These are phyloP conservation scores for Gaertneriomyces sp. DNA, from an alignment of 192 early-diverging fungal species.

Conservation along the genomic window DNA sequence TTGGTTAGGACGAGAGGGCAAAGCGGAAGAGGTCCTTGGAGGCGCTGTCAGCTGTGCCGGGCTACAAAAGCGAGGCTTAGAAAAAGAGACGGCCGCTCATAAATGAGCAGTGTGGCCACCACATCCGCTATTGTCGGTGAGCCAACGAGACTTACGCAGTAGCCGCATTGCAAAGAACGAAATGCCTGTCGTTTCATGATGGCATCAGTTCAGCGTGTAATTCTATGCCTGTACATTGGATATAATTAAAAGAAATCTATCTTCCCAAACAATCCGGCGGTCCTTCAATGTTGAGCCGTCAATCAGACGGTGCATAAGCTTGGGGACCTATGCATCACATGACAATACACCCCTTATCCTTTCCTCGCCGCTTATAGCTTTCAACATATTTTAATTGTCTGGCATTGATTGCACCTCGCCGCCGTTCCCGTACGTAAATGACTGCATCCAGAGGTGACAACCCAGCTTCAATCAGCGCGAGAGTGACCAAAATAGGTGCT, in stretches of 20 bases:
- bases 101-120: too few species aligned
- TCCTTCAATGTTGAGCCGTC: too few species aligned
- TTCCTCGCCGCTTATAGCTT: conserved; percentile 14
- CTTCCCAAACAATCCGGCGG: too few species aligned
- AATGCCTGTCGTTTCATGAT: too few species aligned
- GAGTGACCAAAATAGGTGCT: conserved; percentile 78
- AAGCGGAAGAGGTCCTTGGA: neutral
- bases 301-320: too few species aligned
- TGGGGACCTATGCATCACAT: neutral
- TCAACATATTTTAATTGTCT: conserved; percentile 60
- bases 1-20: conserved; percentile 1
- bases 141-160: too few species aligned
- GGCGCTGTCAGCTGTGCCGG: neutral
- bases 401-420: conserved; percentile 77
- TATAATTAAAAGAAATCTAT: too few species aligned
- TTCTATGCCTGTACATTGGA: too few species aligned
- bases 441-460: conserved; percentile 75
- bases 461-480: conserved; percentile 78
- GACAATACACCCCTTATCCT: conserved; percentile 25
- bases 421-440: conserved; percentile 60
- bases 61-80: neutral
- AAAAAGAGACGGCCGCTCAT: neutral
- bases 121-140: too few species aligned
- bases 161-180: too few species aligned
- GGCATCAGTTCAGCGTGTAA: too few species aligned